These are phyloP conservation scores for Linanthus parryae DNA, from an alignment of 148 eudicot genomes.

Conservation along the genomic window DNA sequence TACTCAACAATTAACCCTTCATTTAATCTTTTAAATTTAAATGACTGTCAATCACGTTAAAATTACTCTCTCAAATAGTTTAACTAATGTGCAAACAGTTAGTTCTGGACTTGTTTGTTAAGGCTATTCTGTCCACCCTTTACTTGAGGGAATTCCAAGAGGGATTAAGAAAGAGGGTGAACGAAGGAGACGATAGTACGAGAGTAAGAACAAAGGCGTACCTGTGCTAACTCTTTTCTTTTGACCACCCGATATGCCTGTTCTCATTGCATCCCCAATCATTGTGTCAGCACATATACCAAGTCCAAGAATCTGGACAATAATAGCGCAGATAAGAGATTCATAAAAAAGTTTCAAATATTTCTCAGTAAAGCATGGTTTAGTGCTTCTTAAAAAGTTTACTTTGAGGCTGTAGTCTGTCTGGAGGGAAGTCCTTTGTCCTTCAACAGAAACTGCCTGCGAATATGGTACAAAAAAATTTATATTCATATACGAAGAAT, in stretches of 20 bases:
- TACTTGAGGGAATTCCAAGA: background rate
- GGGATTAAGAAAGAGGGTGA: background rate
- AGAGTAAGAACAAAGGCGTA: too few relatives aligned
- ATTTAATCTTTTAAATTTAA: background rate
- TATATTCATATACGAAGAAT: too few relatives aligned
- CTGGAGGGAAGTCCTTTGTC: slow-evolving; percentile 57
- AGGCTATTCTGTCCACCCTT: too few relatives aligned
- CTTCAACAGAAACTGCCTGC: slow-evolving; percentile 74
- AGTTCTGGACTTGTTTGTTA: too few relatives aligned
- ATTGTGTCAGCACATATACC: slow-evolving; percentile 67
- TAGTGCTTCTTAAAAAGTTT: slow-evolving; percentile 11
- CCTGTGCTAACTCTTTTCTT: slow-evolving; percentile 86
- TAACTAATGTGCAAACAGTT: too few relatives aligned
- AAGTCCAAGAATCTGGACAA: slow-evolving; percentile 71
- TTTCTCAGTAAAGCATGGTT: background rate
- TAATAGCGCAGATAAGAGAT: slow-evolving; percentile 4
- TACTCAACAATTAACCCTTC: too few relatives aligned
- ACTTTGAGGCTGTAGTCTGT: slow-evolving; percentile 83
- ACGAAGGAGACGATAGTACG: too few relatives aligned
- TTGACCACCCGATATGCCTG: slow-evolving; percentile 89
- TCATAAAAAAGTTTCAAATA: background rate
- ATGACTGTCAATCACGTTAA: background rate
- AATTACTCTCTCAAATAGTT: too few relatives aligned
- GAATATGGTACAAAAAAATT: too few relatives aligned
- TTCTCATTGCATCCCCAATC: slow-evolving; percentile 75